Percentiles rank a stretch among this genome's conserved stretches.
These are phyloP conservation scores for Stellera chamaejasme DNA, from an alignment of 345 rosid species.

Conservation along the genomic window DNA sequence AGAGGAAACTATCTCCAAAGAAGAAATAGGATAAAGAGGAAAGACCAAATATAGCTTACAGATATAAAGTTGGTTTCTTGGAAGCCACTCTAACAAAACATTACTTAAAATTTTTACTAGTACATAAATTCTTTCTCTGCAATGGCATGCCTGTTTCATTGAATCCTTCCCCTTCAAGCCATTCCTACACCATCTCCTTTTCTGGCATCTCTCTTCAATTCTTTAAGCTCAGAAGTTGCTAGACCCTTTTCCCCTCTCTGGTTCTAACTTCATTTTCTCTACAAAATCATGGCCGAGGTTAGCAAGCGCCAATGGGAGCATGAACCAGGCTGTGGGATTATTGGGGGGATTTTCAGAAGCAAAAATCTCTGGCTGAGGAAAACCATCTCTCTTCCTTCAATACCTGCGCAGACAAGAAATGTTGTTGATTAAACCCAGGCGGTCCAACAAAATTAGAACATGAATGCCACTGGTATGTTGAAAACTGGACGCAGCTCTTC, in stretches of 20 bases:
- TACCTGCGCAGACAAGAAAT: constrained; percentile 21
- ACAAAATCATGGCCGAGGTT: constrained; percentile 17
- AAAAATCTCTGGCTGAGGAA: constrained; percentile 32
- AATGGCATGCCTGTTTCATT: constrained; percentile 20
- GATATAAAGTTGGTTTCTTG: constrained; percentile 53
- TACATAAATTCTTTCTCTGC: constrained; percentile 10
- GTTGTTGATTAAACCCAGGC: neutral
- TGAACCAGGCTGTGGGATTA: constrained; percentile 45
- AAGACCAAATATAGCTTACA: too few relatives aligned
- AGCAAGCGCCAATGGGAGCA: constrained; percentile 19
- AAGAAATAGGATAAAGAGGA: neutral
- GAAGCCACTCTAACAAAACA: constrained; percentile 46
- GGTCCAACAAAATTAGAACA: constrained; percentile 11
- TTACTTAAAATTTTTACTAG: constrained; percentile 24
- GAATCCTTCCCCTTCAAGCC: constrained; percentile 35
- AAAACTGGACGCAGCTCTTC: constrained; percentile 20
- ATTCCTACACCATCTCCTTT: constrained; percentile 9
- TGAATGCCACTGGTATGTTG: constrained; percentile 15
- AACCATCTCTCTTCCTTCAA: constrained; percentile 26
- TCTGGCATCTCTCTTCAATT: constrained; percentile 7
- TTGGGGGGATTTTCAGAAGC: constrained; percentile 38
- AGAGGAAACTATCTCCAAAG: too few relatives aligned
- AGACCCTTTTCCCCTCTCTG: neutral
- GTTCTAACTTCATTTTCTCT: constrained; percentile 2
- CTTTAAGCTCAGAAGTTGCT: constrained; percentile 2